Base-by-base conservation (phyloP, 768 basidiomycete genomes). In the Dioszegia aurantiaca region DNA sequence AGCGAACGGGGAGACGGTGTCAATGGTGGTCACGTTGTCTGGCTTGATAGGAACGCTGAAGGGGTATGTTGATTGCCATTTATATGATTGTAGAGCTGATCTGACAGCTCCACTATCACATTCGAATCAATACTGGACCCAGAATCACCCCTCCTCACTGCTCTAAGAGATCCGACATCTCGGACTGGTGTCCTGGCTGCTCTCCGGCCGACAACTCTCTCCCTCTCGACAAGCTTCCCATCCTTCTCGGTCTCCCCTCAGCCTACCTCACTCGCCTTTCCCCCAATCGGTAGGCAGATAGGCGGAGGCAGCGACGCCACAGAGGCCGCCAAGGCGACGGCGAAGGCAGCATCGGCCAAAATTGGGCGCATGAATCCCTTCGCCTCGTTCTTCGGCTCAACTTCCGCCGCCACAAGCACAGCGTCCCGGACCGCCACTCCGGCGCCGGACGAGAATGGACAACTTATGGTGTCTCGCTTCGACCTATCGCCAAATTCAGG, bases 11-110 rank as follows among this genome's bases (percentile, higher is more conserved):
- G 57, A 53, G 14, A 58, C 43, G n/a, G 46, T 49, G 3, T 33
- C 44, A 12, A 59, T 72, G 27, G 47, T 90, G 12, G 81, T 90
- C 3, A 90, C 90, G 0, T 77, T 93, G 33, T 91, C 90, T 0
- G 94, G 93, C 4, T 78, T 97, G 26, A 80, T 92, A 21, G 92
- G 90, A 5, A 81, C 79, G 3, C 73, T 90, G 14, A 78, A 81
- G 44, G 81, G 82, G 86, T 88, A 77, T 58, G 83, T 78, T 14
- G 33, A 30, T n/a, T 23, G 46, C 19, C 33, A 17, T 41, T 64
- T 14, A 27, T 56, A 49, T 31, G 30, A 30, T 16, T 40, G 56
- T 46, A 30, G 37, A 27, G n/a, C 31, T 42, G 39, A 30, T 21
- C 8, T 24, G 28, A 28, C 58, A 81, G 80, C 33, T 71, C 73